Evolutionary conservation across 1,284 basidiomycete genomes (phyloP).

Genomic region (Sanghuangporus sanghuang): DNA sequence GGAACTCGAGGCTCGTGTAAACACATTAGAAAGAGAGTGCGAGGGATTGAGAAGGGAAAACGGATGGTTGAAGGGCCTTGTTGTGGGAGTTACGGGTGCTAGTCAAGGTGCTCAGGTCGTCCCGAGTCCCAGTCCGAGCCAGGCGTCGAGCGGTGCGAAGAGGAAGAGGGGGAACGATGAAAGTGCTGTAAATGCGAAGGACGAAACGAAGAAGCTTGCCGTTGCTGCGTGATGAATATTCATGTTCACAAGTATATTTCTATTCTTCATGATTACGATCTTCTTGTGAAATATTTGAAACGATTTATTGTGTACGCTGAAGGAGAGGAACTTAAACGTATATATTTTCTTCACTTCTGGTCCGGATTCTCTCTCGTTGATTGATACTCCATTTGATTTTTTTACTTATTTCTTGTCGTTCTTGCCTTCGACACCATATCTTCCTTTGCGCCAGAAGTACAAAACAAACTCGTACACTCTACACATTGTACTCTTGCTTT

Average conservation of each 20-base stretch:
- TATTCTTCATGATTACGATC: neutral
- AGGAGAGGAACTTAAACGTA: no score
- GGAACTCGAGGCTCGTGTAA: slow-evolving; percentile 82
- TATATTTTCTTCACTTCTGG: no score
- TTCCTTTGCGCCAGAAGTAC: no score
- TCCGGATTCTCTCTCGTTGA: no score
- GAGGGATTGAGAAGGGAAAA: slow-evolving; percentile 90
- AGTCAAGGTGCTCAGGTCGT: slow-evolving; percentile 26
- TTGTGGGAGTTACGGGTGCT: slow-evolving; percentile 82
- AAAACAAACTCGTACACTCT: no score
- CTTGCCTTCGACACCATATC: no score
- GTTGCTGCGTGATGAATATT: neutral
- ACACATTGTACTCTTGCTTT: no score
- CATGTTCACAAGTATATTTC: neutral
- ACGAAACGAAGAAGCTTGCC: neutral
- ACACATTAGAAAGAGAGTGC: slow-evolving; percentile 86
- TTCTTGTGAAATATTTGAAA: neutral
- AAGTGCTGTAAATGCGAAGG: neutral
- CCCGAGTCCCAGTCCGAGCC: slow-evolving; percentile 14
- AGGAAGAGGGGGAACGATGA: slow-evolving; percentile 2
- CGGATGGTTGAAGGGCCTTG: slow-evolving; percentile 89
- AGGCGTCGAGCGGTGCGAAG: neutral
- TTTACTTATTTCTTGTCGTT: no score
- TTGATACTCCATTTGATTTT: no score
- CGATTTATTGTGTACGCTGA: no score